A percentile compares a stretch with the other conserved stretches of the same genome.
phyloP scores from a whole-genome alignment of 345 rosid species.

The Lumnitzera littorea region DNA sequence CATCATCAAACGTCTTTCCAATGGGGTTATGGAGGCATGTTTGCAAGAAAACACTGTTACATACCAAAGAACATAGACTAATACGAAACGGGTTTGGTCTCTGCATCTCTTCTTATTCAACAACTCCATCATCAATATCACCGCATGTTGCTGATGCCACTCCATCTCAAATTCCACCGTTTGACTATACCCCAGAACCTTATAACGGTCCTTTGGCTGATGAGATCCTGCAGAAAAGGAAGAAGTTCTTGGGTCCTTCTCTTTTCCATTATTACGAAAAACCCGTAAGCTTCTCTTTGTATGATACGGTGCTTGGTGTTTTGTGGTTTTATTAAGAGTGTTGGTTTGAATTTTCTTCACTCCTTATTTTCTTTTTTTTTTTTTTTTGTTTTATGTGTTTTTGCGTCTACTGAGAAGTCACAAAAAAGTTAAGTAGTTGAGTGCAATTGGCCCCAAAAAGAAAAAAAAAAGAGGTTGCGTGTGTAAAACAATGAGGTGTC shows the following conservation, averaged over 20 bases:
- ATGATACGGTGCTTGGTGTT: not conserved
- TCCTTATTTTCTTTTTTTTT: too few relatives aligned
- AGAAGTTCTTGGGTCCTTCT: slow-evolving; percentile 81
- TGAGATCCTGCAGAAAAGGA: slow-evolving; percentile 64
- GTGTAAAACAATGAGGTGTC: too few relatives aligned
- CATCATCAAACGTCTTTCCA: not conserved
- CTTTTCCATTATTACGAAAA: slow-evolving; percentile 80
- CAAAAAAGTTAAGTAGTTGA: too few relatives aligned
- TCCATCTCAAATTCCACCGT: slow-evolving; percentile 62
- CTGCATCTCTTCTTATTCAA: slow-evolving; percentile 12
- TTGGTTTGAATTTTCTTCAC: too few relatives aligned
- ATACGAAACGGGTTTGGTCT: not conserved
- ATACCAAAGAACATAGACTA: too few relatives aligned
- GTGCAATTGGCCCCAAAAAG: too few relatives aligned
- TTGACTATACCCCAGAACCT: slow-evolving; percentile 60
- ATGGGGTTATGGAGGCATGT: slow-evolving; percentile 42
- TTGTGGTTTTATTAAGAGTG: too few relatives aligned
- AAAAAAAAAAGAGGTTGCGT: too few relatives aligned
- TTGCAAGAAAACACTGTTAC: slow-evolving; percentile 19
- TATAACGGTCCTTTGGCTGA: slow-evolving; percentile 67
- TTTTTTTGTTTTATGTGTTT: too few relatives aligned
- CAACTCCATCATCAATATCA: slow-evolving; percentile 16
- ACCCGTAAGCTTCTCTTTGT: slow-evolving; percentile 42
- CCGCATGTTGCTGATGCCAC: slow-evolving; percentile 13
- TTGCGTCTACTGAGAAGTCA: too few relatives aligned